These are phyloP conservation scores for Penicillium arizonense DNA, from an alignment of 495 filamentous ascomycete species.

Conservation along the genomic window DNA sequence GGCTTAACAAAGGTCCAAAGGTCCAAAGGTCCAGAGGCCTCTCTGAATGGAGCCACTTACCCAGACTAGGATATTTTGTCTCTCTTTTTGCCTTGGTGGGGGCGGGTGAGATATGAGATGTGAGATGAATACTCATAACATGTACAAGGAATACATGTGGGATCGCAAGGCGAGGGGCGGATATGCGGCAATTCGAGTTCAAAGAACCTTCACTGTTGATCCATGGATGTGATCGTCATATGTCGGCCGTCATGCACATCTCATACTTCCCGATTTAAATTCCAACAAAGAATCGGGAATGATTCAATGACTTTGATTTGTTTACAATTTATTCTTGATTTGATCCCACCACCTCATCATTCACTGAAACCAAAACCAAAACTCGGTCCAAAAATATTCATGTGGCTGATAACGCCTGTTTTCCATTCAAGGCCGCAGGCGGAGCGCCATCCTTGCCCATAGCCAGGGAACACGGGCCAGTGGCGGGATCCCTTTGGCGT, in stretches of 20 bases:
- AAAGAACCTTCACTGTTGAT: too few species aligned
- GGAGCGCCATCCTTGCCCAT: neutral
- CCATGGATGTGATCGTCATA: neutral
- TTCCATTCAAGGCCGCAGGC: neutral
- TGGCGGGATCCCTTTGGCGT: slow-evolving; percentile 8
- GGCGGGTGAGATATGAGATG: too few species aligned
- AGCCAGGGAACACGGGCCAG: slow-evolving; percentile 6
- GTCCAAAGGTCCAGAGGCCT: too few species aligned
- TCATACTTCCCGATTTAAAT: neutral
- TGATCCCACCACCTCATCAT: neutral
- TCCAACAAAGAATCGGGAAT: neutral
- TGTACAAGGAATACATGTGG: too few species aligned
- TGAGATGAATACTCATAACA: too few species aligned
- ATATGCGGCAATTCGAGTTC: too few species aligned
- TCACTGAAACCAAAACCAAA: neutral
- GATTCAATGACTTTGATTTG: neutral
- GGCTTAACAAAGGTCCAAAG: too few species aligned
- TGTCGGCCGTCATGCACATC: slow-evolving; percentile 6
- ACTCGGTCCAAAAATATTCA: too few species aligned
- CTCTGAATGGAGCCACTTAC: too few species aligned
- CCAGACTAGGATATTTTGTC: too few species aligned
- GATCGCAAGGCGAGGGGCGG: too few species aligned
- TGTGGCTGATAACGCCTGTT: slow-evolving; percentile 1
- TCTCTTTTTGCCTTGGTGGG: too few species aligned
- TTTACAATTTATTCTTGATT: neutral